These are phyloP conservation scores for Leavenworthia alabamica DNA, from an alignment of 345 rosid species.

Conservation along the genomic window DNA sequence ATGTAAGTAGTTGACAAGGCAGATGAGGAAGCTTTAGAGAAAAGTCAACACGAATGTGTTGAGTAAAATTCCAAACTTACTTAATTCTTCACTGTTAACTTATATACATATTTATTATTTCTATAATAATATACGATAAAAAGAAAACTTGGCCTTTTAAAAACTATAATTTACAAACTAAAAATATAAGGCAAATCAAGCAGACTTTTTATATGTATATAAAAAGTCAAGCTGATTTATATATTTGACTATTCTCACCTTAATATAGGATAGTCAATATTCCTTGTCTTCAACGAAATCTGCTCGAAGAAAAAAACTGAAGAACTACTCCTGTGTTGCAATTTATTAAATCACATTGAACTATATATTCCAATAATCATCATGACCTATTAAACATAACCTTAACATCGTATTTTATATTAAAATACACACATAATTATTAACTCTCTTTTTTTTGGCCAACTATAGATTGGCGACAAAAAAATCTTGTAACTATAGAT, in stretches of 20 bases:
- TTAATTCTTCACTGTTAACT: slow-evolving; percentile 17
- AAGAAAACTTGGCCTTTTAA: neutral
- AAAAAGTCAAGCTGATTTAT: neutral
- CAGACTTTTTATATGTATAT: neutral
- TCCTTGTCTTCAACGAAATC: neutral
- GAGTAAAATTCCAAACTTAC: slow-evolving; percentile 60
- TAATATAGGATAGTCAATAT: neutral
- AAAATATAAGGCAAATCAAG: neutral
- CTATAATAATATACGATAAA: neutral
- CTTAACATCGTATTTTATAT: neutral
- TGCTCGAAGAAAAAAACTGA: too few relatives aligned
- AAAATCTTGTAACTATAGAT: too few relatives aligned
- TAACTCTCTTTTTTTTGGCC: too few relatives aligned
- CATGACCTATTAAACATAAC: neutral
- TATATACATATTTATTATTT: neutral
- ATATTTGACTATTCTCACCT: neutral
- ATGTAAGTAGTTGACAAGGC: slow-evolving; percentile 28
- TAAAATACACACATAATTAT: too few relatives aligned
- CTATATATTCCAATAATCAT: too few relatives aligned
- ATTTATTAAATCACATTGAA: too few relatives aligned
- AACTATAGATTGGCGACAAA: too few relatives aligned
- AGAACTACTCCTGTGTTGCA: too few relatives aligned
- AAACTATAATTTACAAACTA: too few relatives aligned
- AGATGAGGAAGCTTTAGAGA: slow-evolving; percentile 38
- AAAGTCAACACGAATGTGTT: slow-evolving; percentile 52